Evolutionary conservation across 129 eudicot species (phyloP).

Genomic region (Artemisia annua): DNA sequence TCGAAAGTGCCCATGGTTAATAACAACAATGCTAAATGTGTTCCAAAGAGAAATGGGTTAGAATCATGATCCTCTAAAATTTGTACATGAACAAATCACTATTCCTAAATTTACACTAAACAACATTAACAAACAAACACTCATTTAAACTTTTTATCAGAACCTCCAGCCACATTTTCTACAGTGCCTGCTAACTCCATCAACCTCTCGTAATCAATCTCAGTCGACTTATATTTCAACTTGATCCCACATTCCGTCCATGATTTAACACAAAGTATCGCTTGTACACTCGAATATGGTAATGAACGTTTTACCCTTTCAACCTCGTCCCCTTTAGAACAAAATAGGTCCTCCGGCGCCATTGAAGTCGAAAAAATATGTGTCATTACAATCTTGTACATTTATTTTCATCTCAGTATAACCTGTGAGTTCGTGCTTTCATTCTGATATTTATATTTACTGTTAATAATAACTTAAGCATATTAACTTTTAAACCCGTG

Average conservation of each 20-base stretch:
- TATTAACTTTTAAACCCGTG: no score
- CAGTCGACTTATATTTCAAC: slow-evolving; percentile 65
- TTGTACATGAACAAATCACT: slow-evolving; percentile 28
- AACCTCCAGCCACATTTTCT: slow-evolving; percentile 45
- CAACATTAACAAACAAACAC: slow-evolving; percentile 4
- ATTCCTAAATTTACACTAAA: slow-evolving; percentile 17
- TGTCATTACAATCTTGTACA: no score
- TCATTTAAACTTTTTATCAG: slow-evolving; percentile 62
- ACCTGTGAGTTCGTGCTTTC: no score
- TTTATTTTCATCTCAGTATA: no score
- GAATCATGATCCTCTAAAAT: slow-evolving; percentile 19
- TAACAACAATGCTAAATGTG: no score
- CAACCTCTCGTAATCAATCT: slow-evolving; percentile 71
- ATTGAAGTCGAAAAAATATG: slow-evolving; percentile 71
- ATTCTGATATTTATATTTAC: no score
- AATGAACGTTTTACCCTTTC: slow-evolving; percentile 49
- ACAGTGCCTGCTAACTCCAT: slow-evolving; percentile 66
- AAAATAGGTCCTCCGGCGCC: slow-evolving; percentile 70
- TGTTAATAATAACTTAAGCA: no score
- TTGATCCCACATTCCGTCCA: slow-evolving; percentile 78
- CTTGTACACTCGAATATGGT: slow-evolving; percentile 45
- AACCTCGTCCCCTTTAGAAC: slow-evolving; percentile 78
- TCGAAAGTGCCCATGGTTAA: no score
- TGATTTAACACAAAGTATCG: slow-evolving; percentile 66
- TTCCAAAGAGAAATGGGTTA: slow-evolving; percentile 11